Evolutionary conservation across 2,329 filamentous ascomycete genomes (phyloP).

Genomic region (Raffaelea deltoideospora): DNA sequence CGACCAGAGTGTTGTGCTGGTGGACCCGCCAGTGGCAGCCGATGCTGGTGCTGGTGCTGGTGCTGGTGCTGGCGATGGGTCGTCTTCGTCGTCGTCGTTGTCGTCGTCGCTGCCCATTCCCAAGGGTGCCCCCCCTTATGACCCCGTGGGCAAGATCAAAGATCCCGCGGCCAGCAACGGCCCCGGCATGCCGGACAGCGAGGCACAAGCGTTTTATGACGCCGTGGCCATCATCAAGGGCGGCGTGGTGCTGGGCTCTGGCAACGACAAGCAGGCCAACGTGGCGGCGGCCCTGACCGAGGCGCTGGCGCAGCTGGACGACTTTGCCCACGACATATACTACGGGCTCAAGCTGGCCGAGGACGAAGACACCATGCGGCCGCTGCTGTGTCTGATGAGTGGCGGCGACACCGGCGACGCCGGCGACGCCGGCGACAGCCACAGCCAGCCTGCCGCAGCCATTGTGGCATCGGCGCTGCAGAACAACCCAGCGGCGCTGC

Average conservation of each 20-base stretch:
- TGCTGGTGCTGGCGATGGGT: too few species aligned
- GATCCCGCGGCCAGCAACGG: conserved; percentile 21
- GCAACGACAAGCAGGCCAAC: conserved; percentile 4
- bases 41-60: conserved; percentile 8
- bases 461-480: conserved; percentile 43
- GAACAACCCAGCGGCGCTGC: conserved; percentile 49
- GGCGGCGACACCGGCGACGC: conserved; percentile 10
- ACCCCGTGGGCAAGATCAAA: conserved; percentile 41
- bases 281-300: conserved; percentile 22
- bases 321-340: conserved; percentile 54
- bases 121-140: conserved; percentile 39
- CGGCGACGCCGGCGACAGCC: conserved; percentile 18
- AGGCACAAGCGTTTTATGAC: conserved; percentile 25
- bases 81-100: too few species aligned
- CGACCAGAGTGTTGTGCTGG: conserved; percentile 36
- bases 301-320: conserved; percentile 42
- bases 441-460: conserved; percentile 33
- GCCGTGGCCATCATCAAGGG: conserved; percentile 35
- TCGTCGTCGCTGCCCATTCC: conserved; percentile 25
- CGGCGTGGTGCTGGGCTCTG: conserved; percentile 3
- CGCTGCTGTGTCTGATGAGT: conserved; percentile 42
- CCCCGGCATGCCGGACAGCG: conserved; percentile 10
- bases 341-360: conserved; percentile 50
- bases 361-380: conserved; percentile 34
- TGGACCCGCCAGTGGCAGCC: conserved; percentile 27